phyloP scores from a whole-genome alignment of 257 asterid species.

The Solanum peruvianum region DNA sequence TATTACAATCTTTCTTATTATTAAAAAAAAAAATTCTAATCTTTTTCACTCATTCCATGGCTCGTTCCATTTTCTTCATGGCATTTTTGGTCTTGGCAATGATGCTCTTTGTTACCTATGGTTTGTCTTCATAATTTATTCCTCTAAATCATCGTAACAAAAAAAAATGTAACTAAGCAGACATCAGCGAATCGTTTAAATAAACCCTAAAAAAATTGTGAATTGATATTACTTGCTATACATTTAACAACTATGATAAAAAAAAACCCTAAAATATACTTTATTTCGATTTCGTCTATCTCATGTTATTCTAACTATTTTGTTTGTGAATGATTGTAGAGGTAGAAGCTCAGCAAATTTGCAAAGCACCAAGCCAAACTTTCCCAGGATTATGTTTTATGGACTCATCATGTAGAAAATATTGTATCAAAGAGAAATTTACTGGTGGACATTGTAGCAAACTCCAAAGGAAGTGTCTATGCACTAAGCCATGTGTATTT shows the following conservation, averaged over 20 bases:
- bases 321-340: no score
- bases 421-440: background rate
- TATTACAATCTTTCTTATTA: background rate
- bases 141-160: background rate
- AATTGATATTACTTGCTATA: no score
- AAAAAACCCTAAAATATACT: no score
- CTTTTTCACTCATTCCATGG: background rate
- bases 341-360: no score
- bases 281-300: no score
- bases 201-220: no score
- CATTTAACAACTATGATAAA: no score
- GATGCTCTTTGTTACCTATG: background rate
- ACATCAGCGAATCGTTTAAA: fast-evolving
- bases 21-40: background rate
- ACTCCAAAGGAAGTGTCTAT: background rate
- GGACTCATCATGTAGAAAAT: background rate
- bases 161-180: no score
- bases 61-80: background rate
- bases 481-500: background rate
- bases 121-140: background rate
- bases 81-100: background rate
- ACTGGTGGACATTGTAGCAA: background rate
- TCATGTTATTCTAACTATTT: no score
- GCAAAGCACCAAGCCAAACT: no score
- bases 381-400: background rate